These are phyloP conservation scores for Stentor roeselii DNA, from an alignment of 73 alveolate species.

Conservation along the genomic window DNA sequence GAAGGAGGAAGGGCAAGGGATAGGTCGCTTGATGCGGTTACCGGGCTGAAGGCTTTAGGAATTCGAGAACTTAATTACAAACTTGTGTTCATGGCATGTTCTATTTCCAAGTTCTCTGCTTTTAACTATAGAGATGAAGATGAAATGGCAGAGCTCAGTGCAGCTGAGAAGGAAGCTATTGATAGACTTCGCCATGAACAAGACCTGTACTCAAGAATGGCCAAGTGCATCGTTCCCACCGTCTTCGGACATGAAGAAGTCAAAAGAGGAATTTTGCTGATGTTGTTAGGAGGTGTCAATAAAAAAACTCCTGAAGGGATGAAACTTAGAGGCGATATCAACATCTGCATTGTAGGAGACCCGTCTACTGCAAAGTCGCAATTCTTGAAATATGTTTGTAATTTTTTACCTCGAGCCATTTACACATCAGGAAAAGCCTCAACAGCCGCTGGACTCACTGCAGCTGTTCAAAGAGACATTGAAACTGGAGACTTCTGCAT, in stretches of 20 bases:
- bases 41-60: slow-evolving; percentile 96
- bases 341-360: slow-evolving; percentile 98
- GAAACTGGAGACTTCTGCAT: slow-evolving; percentile 98
- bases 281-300: slow-evolving; percentile 96
- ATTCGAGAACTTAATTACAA: slow-evolving; percentile 95
- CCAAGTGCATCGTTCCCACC: slow-evolving; percentile 95
- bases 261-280: slow-evolving; percentile 95
- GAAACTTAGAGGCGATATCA: slow-evolving; percentile 98
- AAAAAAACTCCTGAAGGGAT: slow-evolving; percentile 95
- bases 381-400: slow-evolving; percentile 92
- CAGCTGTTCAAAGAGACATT: slow-evolving; percentile 89
- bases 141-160: slow-evolving; percentile 54
- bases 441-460: slow-evolving; percentile 98
- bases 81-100: slow-evolving; percentile 91
- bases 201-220: slow-evolving; percentile 79
- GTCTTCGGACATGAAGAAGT: slow-evolving; percentile 97
- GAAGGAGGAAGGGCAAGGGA: slow-evolving; percentile 73
- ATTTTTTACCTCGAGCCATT: slow-evolving; percentile 88
- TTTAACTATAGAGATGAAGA: slow-evolving; percentile 66
- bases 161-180: slow-evolving; percentile 68
- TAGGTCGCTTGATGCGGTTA: slow-evolving; percentile 80
- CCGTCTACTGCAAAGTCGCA: slow-evolving; percentile 99
- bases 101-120: slow-evolving; percentile 55
- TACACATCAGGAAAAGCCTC: slow-evolving; percentile 99
- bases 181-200: slow-evolving; percentile 70